Conservation (phyloP, 2,329 filamentous ascomycete genomes). For the Exophiala calicioides region DNA sequence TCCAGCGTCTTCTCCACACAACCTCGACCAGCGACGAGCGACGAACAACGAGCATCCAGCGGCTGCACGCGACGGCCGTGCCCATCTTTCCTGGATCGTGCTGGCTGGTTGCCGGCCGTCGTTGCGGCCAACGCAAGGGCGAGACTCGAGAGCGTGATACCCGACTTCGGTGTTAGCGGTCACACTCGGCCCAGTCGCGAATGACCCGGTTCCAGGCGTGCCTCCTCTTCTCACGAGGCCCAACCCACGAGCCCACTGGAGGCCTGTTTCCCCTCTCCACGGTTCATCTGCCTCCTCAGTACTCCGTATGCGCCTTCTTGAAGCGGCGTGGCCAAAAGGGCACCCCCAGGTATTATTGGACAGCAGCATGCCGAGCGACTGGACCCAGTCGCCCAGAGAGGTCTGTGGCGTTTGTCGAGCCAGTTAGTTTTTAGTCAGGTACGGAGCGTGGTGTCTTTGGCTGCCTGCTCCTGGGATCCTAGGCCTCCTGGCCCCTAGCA, state of each 20-base stretch:
- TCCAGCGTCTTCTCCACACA: slow-evolving; percentile 35
- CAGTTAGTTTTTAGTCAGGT: slow-evolving; percentile 27
- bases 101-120: too few species aligned
- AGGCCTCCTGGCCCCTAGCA: slow-evolving; percentile 7
- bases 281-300: neutral
- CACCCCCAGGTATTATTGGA: slow-evolving; percentile 1
- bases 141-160: neutral
- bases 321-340: slow-evolving; percentile 6
- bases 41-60: slow-evolving; percentile 1
- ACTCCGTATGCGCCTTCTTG: neutral
- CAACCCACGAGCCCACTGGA: neutral
- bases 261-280: slow-evolving; percentile 1
- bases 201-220: neutral
- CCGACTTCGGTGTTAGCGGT: too few species aligned
- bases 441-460: slow-evolving; percentile 16
- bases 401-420: slow-evolving; percentile 9
- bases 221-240: neutral
- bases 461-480: neutral
- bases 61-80: too few species aligned
- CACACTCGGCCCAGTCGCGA: neutral
- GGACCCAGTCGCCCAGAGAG: too few species aligned
- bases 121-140: too few species aligned
- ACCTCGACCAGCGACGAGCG: slow-evolving; percentile 2
- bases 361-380: neutral
- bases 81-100: too few species aligned